Evolutionary conservation across 768 basidiomycete genomes (phyloP).

Genomic region (Suillus brevipes): DNA sequence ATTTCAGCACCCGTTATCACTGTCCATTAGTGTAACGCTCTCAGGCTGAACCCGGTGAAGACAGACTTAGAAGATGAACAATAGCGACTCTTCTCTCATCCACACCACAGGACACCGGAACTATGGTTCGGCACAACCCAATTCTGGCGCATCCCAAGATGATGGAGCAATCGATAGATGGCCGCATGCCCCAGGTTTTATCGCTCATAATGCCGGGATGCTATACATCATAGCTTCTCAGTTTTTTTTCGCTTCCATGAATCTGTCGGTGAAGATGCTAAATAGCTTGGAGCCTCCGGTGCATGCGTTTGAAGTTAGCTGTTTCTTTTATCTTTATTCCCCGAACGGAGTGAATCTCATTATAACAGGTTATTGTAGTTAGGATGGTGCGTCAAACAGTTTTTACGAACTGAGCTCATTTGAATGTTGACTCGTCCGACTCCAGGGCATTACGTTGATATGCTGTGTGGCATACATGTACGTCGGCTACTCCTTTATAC

Average conservation of each 20-base stretch:
- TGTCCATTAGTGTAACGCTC: not conserved
- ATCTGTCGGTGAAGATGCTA: slow-evolving; percentile 62
- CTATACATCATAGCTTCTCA: slow-evolving; percentile 59
- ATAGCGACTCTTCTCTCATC: not conserved
- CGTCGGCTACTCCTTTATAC: slow-evolving; percentile 11
- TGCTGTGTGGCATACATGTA: slow-evolving; percentile 54
- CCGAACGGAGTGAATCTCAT: not conserved
- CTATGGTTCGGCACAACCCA: not conserved
- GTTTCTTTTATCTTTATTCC: not conserved
- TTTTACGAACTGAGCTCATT: not conserved
- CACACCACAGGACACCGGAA: not conserved
- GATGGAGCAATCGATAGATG: not conserved
- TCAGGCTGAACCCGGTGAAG: not conserved
- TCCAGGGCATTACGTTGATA: slow-evolving; percentile 54
- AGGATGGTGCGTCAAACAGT: slow-evolving; percentile 49
- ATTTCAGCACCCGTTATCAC: too few relatives aligned
- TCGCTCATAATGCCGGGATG: slow-evolving; percentile 53
- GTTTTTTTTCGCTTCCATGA: slow-evolving; percentile 61
- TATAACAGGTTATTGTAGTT: slow-evolving; percentile 49
- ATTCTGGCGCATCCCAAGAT: not conserved
- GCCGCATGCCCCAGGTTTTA: slow-evolving; percentile 3
- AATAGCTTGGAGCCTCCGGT: slow-evolving; percentile 58
- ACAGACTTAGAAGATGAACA: not conserved
- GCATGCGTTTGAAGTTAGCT: slow-evolving; percentile 53
- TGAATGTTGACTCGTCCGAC: slow-evolving; percentile 2